phyloP scores from a whole-genome alignment of 2,329 filamentous ascomycete genomes.

The Coniochaeta hoffmannii region DNA sequence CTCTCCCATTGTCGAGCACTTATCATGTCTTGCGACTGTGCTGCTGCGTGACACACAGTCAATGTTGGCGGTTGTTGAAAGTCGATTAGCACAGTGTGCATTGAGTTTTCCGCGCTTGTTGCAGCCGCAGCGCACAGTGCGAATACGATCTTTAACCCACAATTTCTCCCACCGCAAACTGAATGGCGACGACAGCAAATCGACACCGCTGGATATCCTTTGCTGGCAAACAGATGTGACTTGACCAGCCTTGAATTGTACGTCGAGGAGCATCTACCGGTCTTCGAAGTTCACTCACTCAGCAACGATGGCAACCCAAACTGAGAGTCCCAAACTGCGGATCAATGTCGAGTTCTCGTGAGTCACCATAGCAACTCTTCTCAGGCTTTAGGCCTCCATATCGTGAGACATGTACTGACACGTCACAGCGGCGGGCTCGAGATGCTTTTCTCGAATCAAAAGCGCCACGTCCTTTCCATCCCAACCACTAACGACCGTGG shows the following conservation, averaged over 20 bases:
- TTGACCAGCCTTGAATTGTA: not conserved
- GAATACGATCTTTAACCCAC: not conserved
- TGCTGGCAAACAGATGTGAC: too few relatives aligned
- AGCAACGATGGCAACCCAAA: conserved; percentile 1
- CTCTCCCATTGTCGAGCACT: conserved; percentile 1
- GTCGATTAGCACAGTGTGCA: not conserved
- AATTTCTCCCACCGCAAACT: not conserved
- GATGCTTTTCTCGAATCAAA: conserved; percentile 82
- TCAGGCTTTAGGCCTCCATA: too few relatives aligned
- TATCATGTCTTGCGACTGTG: not conserved
- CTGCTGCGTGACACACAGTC: not conserved
- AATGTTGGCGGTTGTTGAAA: not conserved
- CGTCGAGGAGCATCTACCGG: not conserved
- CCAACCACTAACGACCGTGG: conserved; percentile 56
- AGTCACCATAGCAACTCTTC: too few relatives aligned
- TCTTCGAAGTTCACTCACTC: not conserved
- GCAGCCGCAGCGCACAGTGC: not conserved
- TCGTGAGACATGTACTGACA: conserved; percentile 5
- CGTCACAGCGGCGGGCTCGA: conserved; percentile 74
- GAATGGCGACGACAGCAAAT: too few relatives aligned
- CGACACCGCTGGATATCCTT: too few relatives aligned
- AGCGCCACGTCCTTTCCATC: conserved; percentile 62
- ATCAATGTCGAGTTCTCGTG: conserved; percentile 57
- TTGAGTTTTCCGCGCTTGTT: not conserved
- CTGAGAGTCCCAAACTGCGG: conserved; percentile 28